Evolutionary conservation across 345 rosid genomes (phyloP).

Genomic region (Brassica incana): DNA sequence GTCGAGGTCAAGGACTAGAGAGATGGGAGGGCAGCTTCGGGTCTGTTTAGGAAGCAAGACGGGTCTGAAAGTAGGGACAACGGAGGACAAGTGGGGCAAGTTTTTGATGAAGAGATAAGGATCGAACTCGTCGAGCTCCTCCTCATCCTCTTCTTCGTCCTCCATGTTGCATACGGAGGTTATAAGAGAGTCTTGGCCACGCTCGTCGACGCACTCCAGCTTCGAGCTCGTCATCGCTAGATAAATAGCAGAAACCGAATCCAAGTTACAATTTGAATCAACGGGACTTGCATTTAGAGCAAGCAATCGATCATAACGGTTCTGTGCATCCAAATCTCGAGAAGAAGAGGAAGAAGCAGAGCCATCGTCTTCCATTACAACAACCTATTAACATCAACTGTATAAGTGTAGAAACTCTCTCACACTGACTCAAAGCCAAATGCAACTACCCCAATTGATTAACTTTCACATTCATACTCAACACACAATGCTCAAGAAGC

Average conservation of each 20-base stretch:
- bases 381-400: conserved; percentile 30
- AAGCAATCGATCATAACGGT: neutral
- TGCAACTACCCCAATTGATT: neutral
- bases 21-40: conserved; percentile 90
- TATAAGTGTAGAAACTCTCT: neutral
- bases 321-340: conserved; percentile 2
- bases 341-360: conserved; percentile 38
- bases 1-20: conserved; percentile 94
- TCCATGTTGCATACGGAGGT: conserved; percentile 57
- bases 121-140: conserved; percentile 87
- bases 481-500: conserved; percentile 15
- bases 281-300: conserved; percentile 11
- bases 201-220: conserved; percentile 90
- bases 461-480: neutral
- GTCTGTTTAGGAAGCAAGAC: conserved; percentile 89
- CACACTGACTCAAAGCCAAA: neutral
- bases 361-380: conserved; percentile 40
- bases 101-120: conserved; percentile 91
- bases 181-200: conserved; percentile 70
- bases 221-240: conserved; percentile 94
- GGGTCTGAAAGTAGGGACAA: conserved; percentile 86
- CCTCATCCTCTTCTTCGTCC: conserved; percentile 75
- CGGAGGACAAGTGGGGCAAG: conserved; percentile 82
- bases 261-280: conserved; percentile 45
- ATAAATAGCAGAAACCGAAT: conserved; percentile 85